Evolutionary conservation across 1,284 basidiomycete species (phyloP), one percentile per base, ranked within the genome.

Genomic region (Malassezia slooffiae): DNA sequence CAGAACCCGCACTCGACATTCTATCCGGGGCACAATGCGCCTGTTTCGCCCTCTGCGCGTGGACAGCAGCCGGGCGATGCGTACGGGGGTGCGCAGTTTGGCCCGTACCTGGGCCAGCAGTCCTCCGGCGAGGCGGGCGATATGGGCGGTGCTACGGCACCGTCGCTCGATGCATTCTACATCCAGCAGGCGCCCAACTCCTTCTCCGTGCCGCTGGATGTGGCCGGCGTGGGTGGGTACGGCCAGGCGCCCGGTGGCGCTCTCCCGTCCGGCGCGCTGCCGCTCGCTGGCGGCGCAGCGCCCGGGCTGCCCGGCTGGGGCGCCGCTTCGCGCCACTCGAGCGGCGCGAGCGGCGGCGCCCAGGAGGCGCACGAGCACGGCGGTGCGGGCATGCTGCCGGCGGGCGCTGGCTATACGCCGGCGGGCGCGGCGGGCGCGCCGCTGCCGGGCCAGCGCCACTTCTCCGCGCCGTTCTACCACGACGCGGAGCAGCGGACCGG

Each of bases 141-240:
- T 12, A 42, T 43, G 23, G 41, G 41, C 24, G 11, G 30, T 12
- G 41, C 24, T 4, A 35, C 40, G 4, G 12, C 38, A 10, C 35
- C 46, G 12, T 15, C 34, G n/a, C 33, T 48, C 6, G 46, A 48
- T 15, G 46, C 46, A 3, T 48, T 48, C 12, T 48, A 48, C 27
- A 48, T 48, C 20, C 46, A 48, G 37, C 46, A 48, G 34, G 34
- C 46, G 16, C 29, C 46, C 1, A 28, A 28, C n/a, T 48, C 46
- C 9, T 48, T 48, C 30, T 30, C 22, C 8, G 41, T 48, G 8
- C 46, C 46, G 3, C 32, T 48, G 6, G 46, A 48, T n/a, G 46
- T 48, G 19, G 30, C 35, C 8, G 46, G 43, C 16, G 40, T 48
- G 7, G 26, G 29, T n/a, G 15, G 40, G 17, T 48, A 48, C n/a